A percentile compares a stretch with the other conserved stretches of the same genome.
These are phyloP conservation scores for Lachancea mirantina DNA, from an alignment of 805 yeast species.

Conservation along the genomic window DNA sequence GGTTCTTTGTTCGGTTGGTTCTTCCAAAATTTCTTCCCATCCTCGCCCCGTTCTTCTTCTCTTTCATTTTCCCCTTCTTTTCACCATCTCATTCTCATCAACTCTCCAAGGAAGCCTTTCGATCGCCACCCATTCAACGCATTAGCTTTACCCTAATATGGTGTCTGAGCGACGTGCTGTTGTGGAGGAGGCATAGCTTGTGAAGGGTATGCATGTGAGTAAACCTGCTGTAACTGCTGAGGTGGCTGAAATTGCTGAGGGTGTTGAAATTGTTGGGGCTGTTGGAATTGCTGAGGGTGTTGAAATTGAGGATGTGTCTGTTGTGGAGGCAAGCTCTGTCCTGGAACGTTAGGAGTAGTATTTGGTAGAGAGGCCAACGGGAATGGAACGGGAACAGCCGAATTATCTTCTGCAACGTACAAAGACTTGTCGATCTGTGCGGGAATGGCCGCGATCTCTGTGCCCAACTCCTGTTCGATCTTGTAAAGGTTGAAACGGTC, in stretches of 20 bases:
- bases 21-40: no score
- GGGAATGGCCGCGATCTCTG: constrained; percentile 96
- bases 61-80: no score
- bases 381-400: constrained; percentile 82
- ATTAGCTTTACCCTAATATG: no score
- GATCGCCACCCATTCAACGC: no score
- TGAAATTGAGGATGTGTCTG: constrained; percentile 30
- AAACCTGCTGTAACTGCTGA: constrained; percentile 30
- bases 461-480: constrained; percentile 95
- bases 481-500: constrained; percentile 90
- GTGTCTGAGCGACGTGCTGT: constrained; percentile 9
- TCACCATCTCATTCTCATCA: no score
- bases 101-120: no score
- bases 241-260: constrained; percentile 26
- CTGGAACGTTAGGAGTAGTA: constrained; percentile 26
- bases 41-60: no score
- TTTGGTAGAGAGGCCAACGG: constrained; percentile 56
- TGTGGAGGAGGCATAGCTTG: constrained; percentile 13
- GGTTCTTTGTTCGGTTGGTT: no score
- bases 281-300: constrained; percentile 19
- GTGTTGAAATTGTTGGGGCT: constrained; percentile 12
- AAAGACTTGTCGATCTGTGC: constrained; percentile 81
- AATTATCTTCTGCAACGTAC: constrained; percentile 75
- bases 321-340: constrained; percentile 21
- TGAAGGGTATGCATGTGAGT: constrained; percentile 18